Evolutionary conservation across 2,329 filamentous ascomycete species (phyloP).

Genomic region (Colletotrichum orbiculare): DNA sequence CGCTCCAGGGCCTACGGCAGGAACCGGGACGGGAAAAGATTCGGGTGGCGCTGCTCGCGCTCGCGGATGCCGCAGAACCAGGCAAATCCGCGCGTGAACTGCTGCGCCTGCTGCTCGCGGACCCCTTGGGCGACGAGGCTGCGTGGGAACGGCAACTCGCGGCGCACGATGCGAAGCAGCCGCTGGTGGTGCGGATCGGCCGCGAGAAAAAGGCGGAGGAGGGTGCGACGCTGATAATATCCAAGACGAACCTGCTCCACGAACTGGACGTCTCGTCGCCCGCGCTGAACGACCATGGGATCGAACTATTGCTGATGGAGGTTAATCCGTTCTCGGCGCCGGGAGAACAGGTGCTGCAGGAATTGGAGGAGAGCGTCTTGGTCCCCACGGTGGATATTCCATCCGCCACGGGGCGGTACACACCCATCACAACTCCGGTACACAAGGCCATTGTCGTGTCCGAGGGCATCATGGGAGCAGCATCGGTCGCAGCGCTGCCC

Average conservation of each 20-base stretch:
- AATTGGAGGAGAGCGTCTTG: slow-evolving; percentile 74
- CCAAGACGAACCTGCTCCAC: slow-evolving; percentile 55
- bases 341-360: slow-evolving; percentile 51
- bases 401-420: slow-evolving; percentile 71
- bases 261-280: slow-evolving; percentile 74
- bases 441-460: slow-evolving; percentile 83
- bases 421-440: slow-evolving; percentile 81
- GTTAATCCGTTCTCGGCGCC: slow-evolving; percentile 60
- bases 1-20: slow-evolving; percentile 72
- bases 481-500: slow-evolving; percentile 60
- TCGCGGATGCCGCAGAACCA: slow-evolving; percentile 52
- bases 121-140: slow-evolving; percentile 72
- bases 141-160: slow-evolving; percentile 75
- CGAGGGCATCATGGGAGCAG: slow-evolving; percentile 76
- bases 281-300: slow-evolving; percentile 66
- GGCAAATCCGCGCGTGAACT: slow-evolving; percentile 69
- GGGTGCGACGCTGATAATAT: slow-evolving; percentile 30
- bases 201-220: slow-evolving; percentile 14
- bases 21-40: slow-evolving; percentile 66
- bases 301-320: slow-evolving; percentile 73
- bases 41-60: slow-evolving; percentile 67
- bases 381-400: slow-evolving; percentile 80
- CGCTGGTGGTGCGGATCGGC: slow-evolving; percentile 68
- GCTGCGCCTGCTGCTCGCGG: slow-evolving; percentile 75
- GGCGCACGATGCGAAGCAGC: slow-evolving; percentile 60